Conservation (phyloP, 2,329 filamentous ascomycete species). For the Dactylonectria estremocensis region DNA sequence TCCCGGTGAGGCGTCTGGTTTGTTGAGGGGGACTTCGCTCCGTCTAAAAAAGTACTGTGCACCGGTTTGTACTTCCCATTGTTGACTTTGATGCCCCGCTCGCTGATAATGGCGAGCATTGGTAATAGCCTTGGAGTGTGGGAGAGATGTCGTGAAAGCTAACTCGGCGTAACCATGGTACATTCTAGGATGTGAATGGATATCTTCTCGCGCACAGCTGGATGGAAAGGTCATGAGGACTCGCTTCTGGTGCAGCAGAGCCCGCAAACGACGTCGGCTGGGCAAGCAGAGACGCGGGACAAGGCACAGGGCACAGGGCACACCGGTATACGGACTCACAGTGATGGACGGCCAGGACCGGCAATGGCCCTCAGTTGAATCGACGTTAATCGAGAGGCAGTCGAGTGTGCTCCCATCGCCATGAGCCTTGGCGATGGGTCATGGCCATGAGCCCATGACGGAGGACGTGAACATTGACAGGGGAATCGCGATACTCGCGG, state of each 20-base stretch:
- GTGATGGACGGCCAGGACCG: slow-evolving; percentile 10
- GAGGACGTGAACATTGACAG: not conserved
- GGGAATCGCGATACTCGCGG: slow-evolving; percentile 28
- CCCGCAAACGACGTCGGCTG: slow-evolving; percentile 21
- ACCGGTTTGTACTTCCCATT: not conserved
- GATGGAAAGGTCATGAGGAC: too few species aligned
- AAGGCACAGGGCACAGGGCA: slow-evolving; percentile 6
- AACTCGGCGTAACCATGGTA: not conserved
- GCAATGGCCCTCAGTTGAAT: not conserved
- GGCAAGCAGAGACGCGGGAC: slow-evolving; percentile 9
- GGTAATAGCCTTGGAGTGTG: not conserved
- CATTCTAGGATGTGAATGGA: not conserved
- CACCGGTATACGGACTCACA: not conserved
- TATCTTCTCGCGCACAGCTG: not conserved
- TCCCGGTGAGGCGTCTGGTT: slow-evolving; percentile 37
- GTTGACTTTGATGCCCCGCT: not conserved
- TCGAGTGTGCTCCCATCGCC: slow-evolving; percentile 31
- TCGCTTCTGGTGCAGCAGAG: not conserved
- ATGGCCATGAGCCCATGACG: slow-evolving; percentile 34
- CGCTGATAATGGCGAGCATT: not conserved
- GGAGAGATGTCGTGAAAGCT: not conserved
- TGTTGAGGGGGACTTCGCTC: slow-evolving; percentile 27
- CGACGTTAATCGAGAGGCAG: slow-evolving; percentile 29
- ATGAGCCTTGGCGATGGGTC: slow-evolving; percentile 7
- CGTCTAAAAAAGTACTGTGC: slow-evolving; percentile 21